phyloP scores from a whole-genome alignment of 257 asterid genomes.

The Przewalskia tangutica region DNA sequence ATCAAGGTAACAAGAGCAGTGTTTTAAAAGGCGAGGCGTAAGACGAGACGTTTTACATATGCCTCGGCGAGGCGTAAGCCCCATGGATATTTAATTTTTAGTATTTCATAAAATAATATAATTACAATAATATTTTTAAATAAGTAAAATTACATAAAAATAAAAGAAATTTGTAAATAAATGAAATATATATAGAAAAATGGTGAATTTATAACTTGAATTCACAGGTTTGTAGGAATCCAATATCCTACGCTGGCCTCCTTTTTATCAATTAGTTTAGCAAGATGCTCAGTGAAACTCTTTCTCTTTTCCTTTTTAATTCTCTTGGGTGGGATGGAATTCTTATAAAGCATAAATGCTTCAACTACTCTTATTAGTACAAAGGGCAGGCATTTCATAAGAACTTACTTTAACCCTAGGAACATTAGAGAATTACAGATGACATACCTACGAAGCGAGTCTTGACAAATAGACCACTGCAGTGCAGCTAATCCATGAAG shows the following conservation, averaged over 20 bases:
- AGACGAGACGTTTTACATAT: too few relatives aligned
- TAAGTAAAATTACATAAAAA: too few relatives aligned
- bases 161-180: too few relatives aligned
- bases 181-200: neutral
- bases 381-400: neutral
- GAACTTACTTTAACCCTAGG: neutral
- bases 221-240: neutral
- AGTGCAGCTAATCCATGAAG: slow-evolving; percentile 92
- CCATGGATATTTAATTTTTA: too few relatives aligned
- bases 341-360: neutral
- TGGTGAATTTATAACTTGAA: neutral
- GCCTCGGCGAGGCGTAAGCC: too few relatives aligned
- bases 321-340: neutral
- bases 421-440: neutral
- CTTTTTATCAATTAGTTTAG: neutral
- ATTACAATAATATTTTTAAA: too few relatives aligned
- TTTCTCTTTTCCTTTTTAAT: neutral
- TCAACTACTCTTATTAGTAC: neutral
- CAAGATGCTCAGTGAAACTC: neutral
- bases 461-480: slow-evolving; percentile 94
- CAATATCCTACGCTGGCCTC: neutral
- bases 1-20: neutral
- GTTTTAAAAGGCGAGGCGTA: too few relatives aligned
- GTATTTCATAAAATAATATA: too few relatives aligned
- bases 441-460: slow-evolving; percentile 62